Evolutionary conservation across 2,329 filamentous ascomycete species (phyloP), one percentile per base, ranked within the genome.

Genomic region (Colletotrichum higginsianum): DNA sequence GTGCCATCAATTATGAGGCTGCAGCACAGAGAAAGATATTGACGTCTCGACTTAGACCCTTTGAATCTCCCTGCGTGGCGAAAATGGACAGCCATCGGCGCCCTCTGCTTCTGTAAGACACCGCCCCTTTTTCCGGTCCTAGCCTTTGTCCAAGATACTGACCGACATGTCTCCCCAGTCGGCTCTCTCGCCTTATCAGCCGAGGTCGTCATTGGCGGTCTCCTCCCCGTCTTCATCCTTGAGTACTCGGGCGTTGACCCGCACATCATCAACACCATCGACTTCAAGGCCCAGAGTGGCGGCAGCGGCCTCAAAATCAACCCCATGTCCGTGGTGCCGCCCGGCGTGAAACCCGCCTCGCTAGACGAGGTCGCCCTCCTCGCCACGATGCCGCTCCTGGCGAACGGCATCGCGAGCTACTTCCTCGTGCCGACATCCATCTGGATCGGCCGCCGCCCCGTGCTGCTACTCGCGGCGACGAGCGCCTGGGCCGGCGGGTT

Each of bases 391-490:
- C 81, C 81, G 15, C 73, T 82, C 16, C 55, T 83, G 30, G 77
- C 77, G 40, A 81, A 81, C 60, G 81, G 81, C 23, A 75, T 78
- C 11, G 78, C 80, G 2, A 78, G 77, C 57, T 81, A 80, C 71
- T 69, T 82, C 38, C 77, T 81, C 23, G 77, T 82, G 2, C 81
- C 81, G 2, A 74, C 82, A 12, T 81, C 80, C 2, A 80, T 78
- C 18, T 80, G 78, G 58, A 74, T 82, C 30, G 81, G 81, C 7
- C 79, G 81, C 9, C 76, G 81, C 2, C 81, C 80, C 0, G 77
- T 82, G 0, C 72, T 83, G 6, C 72, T 83, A 2, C 64, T 81
- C 26, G 77, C 79, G 0, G 78, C 78, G 0, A 75, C 76, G 0
- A 76, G 78, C 56, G 79, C 79, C 2, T 82, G 80, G 78, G 75